A percentile compares a stretch with the other conserved stretches of the same genome.
Evolutionary conservation across 805 yeast genomes (phyloP).

Genomic region (Nakazawaea siamensis): DNA sequence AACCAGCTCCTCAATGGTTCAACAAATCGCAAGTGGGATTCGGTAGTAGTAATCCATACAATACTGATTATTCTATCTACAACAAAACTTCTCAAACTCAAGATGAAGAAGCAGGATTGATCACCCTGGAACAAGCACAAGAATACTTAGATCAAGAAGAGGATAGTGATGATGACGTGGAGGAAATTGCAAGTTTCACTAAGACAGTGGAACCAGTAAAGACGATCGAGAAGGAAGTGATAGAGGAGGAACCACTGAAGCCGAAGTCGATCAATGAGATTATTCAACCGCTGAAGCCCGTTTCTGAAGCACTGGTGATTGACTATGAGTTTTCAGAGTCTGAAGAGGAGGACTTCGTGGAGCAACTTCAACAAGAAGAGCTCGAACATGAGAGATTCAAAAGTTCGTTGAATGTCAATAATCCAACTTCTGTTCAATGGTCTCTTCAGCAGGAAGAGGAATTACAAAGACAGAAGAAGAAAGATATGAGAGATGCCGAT

Average conservation of each 20-base stretch:
- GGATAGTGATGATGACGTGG: slow-evolving; percentile 17
- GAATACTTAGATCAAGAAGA: slow-evolving; percentile 18
- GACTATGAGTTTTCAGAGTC: slow-evolving; percentile 69
- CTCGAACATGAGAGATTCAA: slow-evolving; percentile 63
- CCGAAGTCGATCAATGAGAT: neutral
- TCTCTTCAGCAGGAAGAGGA: slow-evolving; percentile 32
- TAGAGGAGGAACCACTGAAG: neutral
- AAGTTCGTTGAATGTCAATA: slow-evolving; percentile 23
- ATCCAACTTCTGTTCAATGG: slow-evolving; percentile 16
- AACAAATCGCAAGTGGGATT: slow-evolving; percentile 10
- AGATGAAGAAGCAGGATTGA: slow-evolving; percentile 40
- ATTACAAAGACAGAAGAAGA: slow-evolving; percentile 53
- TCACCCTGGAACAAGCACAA: slow-evolving; percentile 42
- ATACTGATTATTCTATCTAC: slow-evolving; percentile 10
- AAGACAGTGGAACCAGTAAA: too few species aligned
- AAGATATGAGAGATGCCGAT: slow-evolving; percentile 81
- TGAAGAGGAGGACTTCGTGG: slow-evolving; percentile 63
- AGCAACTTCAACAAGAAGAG: slow-evolving; percentile 62
- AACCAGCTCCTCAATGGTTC: slow-evolving; percentile 28
- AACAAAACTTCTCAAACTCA: slow-evolving; percentile 16
- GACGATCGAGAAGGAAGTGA: too few species aligned
- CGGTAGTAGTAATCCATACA: slow-evolving; percentile 11
- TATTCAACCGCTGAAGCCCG: slow-evolving; percentile 8
- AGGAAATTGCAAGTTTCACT: slow-evolving; percentile 23
- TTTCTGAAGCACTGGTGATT: slow-evolving; percentile 10